phyloP scores from a whole-genome alignment of 2,329 filamentous ascomycete genomes.

The Aspergillus phoenicis region DNA sequence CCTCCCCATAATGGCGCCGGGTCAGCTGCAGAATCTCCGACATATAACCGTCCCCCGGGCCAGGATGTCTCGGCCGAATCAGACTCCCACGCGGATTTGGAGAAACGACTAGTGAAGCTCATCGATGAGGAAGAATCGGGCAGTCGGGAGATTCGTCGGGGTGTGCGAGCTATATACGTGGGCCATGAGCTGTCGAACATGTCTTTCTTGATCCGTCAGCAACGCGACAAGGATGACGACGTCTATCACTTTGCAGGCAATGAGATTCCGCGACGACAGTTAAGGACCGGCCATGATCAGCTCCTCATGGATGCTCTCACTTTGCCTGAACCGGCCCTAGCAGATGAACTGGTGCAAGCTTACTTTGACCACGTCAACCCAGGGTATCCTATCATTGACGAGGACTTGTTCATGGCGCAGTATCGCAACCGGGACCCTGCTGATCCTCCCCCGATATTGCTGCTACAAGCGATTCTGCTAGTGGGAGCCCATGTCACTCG shows the following conservation, averaged over 20 bases:
- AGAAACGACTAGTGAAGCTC: conserved; percentile 54
- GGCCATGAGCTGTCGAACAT: conserved; percentile 60
- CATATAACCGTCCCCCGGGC: conserved; percentile 28
- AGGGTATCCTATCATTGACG: conserved; percentile 56
- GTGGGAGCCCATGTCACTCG: conserved; percentile 56
- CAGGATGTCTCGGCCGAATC: conserved; percentile 39
- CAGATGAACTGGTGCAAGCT: conserved; percentile 53
- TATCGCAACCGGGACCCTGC: conserved; percentile 51
- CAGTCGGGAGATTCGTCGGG: conserved; percentile 50
- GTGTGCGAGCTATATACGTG: conserved; percentile 56
- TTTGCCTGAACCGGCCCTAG: conserved; percentile 52
- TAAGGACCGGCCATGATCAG: conserved; percentile 49
- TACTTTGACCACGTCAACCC: conserved; percentile 57
- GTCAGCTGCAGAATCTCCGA: conserved; percentile 23
- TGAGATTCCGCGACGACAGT: conserved; percentile 46
- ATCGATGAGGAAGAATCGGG: conserved; percentile 53
- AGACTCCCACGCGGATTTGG: conserved; percentile 45
- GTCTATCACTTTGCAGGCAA: conserved; percentile 50
- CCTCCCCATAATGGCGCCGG: conserved; percentile 22
- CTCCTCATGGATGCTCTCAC: conserved; percentile 53
- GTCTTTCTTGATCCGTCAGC: conserved; percentile 57
- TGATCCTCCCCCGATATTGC: conserved; percentile 50
- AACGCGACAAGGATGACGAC: conserved; percentile 46
- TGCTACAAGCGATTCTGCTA: conserved; percentile 55
- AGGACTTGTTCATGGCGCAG: conserved; percentile 54